These are phyloP conservation scores for Pythium apleroticum DNA, from an alignment of 352 stramenopile species.

Conservation along the genomic window DNA sequence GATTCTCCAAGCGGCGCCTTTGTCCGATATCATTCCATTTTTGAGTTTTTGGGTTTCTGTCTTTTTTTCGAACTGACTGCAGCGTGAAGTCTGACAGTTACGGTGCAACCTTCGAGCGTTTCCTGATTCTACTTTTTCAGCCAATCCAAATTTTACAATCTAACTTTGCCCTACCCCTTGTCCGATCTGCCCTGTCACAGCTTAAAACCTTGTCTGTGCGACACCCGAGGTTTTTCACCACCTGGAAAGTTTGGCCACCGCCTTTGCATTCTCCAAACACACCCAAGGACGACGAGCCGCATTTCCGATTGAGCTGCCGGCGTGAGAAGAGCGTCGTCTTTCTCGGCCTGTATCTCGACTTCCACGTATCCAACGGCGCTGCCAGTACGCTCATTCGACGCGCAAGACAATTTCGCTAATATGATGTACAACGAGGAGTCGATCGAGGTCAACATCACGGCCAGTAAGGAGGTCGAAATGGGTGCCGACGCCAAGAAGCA, in stretches of 20 bases:
- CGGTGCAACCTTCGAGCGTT: constrained; percentile 2
- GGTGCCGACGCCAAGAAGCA: constrained; percentile 37
- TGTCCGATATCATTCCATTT: background rate
- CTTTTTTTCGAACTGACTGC: constrained; percentile 10
- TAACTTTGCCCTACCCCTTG: constrained; percentile 20
- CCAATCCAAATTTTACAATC: background rate
- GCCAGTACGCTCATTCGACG: background rate
- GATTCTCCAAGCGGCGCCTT: background rate
- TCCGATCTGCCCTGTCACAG: constrained; percentile 13
- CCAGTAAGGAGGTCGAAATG: constrained; percentile 29
- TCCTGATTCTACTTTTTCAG: constrained; percentile 10
- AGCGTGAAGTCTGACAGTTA: background rate
- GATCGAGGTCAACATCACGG: constrained; percentile 31
- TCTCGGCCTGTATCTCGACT: background rate
- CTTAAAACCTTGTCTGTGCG: constrained; percentile 6
- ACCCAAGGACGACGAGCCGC: constrained; percentile 2
- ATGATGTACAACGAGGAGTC: constrained; percentile 35
- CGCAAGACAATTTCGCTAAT: background rate
- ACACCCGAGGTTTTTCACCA: constrained; percentile 8
- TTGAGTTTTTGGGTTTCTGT: background rate
- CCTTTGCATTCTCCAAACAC: constrained; percentile 10
- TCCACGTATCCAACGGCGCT: background rate
- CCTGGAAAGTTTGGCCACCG: background rate
- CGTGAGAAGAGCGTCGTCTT: background rate
- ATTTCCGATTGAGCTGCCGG: background rate